A percentile compares a stretch with the other conserved stretches of the same genome.
Conservation (phyloP, 1,284 basidiomycete species). For the Apiotrichum gracile region DNA sequence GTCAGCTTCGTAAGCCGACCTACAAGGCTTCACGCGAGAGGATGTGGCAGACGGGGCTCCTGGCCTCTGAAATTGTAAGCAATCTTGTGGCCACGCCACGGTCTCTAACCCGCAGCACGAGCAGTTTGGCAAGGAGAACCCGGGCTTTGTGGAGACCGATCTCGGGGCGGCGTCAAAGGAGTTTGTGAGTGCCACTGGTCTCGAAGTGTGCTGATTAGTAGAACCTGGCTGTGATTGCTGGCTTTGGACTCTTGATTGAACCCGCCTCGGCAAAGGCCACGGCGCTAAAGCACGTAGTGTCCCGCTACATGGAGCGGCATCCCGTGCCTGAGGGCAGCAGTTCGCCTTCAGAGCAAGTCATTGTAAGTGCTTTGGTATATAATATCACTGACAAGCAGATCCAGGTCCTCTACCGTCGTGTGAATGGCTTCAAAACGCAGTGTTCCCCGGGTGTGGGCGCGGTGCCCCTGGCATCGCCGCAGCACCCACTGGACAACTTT, state of each 20-base stretch:
- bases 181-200: constrained; percentile 30
- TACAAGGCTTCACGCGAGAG: constrained; percentile 35
- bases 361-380: constrained; percentile 22
- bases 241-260: constrained; percentile 39
- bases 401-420: constrained; percentile 34
- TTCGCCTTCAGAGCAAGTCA: no score
- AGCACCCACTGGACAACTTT: constrained; percentile 15
- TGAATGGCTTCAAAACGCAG: constrained; percentile 30
- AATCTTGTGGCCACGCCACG: not conserved
- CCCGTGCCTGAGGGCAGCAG: constrained; percentile 30
- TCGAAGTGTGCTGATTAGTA: constrained; percentile 2
- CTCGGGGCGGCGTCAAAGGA: constrained; percentile 39
- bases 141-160: constrained; percentile 40
- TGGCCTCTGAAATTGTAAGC: constrained; percentile 36
- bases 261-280: constrained; percentile 23
- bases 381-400: constrained; percentile 18
- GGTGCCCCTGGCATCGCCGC: not conserved
- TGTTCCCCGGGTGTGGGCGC: not conserved
- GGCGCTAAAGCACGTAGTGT: constrained; percentile 39
- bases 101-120: constrained; percentile 20
- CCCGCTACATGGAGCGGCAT: constrained; percentile 37
- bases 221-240: constrained; percentile 46
- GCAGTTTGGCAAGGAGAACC: constrained; percentile 38
- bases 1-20: constrained; percentile 29
- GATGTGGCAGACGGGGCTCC: constrained; percentile 40